Conservation (phyloP, 768 basidiomycete genomes). For the Podaxis rugospora region DNA sequence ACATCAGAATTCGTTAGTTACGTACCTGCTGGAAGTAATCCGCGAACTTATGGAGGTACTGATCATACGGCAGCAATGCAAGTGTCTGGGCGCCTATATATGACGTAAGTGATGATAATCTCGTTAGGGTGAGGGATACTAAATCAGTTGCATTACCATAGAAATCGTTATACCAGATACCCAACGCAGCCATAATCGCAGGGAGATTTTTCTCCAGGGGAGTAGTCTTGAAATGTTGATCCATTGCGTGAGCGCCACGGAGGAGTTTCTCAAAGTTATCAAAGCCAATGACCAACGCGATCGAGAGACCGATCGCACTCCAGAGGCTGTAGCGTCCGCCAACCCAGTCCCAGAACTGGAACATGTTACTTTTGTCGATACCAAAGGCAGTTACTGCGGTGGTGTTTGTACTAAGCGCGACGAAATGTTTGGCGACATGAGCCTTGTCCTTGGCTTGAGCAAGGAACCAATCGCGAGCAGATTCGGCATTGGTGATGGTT, state of each 20-base stretch:
- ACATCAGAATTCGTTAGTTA: neutral
- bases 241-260: conserved; percentile 94
- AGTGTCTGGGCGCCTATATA: conserved; percentile 83
- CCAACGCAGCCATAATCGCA: conserved; percentile 82
- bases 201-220: conserved; percentile 89
- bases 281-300: conserved; percentile 89
- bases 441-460: conserved; percentile 73
- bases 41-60: conserved; percentile 98
- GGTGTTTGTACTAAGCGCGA: conserved; percentile 96
- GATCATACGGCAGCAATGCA: conserved; percentile 94
- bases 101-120: conserved; percentile 2
- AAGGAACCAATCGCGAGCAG: conserved; percentile 94
- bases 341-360: conserved; percentile 99
- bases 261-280: conserved; percentile 91
- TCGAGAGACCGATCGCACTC: conserved; percentile 96
- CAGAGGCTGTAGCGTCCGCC: conserved; percentile 97
- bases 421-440: conserved; percentile 98
- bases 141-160: conserved; percentile 48
- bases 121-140: neutral
- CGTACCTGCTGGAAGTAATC: conserved; percentile 96
- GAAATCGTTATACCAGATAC: conserved; percentile 99
- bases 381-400: conserved; percentile 91
- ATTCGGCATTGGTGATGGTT: conserved; percentile 98
- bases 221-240: conserved; percentile 91
- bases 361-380: conserved; percentile 91